These are phyloP conservation scores for Daldinia eschscholtzii DNA, from an alignment of 2,329 filamentous ascomycete species.

Conservation along the genomic window DNA sequence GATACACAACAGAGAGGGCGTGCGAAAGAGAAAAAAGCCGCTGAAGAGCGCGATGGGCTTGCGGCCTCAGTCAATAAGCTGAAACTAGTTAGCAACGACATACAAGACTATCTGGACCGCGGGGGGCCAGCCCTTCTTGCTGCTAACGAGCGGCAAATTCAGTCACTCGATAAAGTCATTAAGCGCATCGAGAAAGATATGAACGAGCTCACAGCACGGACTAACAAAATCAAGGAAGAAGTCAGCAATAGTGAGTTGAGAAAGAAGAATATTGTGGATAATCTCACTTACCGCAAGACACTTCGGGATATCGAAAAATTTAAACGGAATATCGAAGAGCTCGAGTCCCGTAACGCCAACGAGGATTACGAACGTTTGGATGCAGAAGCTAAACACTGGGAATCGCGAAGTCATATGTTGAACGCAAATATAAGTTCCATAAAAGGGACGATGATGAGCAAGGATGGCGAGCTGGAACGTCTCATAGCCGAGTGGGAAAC, in stretches of 20 bases:
- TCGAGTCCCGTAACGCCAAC: conserved; percentile 83
- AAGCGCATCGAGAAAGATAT: conserved; percentile 75
- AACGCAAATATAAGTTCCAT: conserved; percentile 79
- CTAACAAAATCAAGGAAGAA: conserved; percentile 83
- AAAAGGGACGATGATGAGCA: conserved; percentile 83
- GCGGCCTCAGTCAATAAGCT: conserved; percentile 82
- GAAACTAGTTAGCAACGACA: conserved; percentile 79
- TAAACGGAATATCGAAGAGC: conserved; percentile 75
- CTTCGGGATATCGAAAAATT: conserved; percentile 76
- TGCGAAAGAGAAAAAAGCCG: conserved; percentile 77
- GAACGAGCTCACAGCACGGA: conserved; percentile 72
- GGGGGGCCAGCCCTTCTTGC: conserved; percentile 80
- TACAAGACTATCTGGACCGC: conserved; percentile 81
- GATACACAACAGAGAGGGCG: conserved; percentile 80
- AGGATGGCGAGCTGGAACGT: conserved; percentile 82
- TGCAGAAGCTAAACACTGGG: conserved; percentile 74
- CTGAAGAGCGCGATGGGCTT: conserved; percentile 77
- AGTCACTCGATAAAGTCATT: conserved; percentile 75
- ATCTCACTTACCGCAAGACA: conserved; percentile 85
- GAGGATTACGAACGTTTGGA: conserved; percentile 83
- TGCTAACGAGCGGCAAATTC: conserved; percentile 76
- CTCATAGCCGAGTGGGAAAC: conserved; percentile 84
- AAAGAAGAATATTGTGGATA: conserved; percentile 89
- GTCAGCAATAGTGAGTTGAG: conserved; percentile 83
- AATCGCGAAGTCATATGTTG: conserved; percentile 75